Evolutionary conservation across 768 basidiomycete species (phyloP).

Genomic region (Rhizopogon salebrosus): DNA sequence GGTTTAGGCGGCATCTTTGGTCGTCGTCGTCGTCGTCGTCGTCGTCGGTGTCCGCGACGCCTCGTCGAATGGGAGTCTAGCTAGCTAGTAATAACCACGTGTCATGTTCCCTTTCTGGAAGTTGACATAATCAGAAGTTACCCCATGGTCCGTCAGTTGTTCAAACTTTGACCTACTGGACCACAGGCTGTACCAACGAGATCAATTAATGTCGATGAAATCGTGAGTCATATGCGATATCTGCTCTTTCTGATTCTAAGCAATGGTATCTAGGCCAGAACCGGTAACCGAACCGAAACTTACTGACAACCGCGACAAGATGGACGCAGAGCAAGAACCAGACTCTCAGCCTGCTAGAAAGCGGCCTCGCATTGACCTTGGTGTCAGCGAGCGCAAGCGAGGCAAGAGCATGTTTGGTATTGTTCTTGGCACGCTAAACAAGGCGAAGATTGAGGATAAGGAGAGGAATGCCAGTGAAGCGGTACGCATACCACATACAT

Average conservation of each 20-base stretch:
- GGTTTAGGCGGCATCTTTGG: constrained; percentile 18
- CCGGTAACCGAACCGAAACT: constrained; percentile 4
- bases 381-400: constrained; percentile 67
- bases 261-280: constrained; percentile 1
- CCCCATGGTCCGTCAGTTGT: not conserved
- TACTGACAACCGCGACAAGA: constrained; percentile 29
- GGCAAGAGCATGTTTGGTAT: constrained; percentile 88
- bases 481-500: constrained; percentile 34
- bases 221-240: not conserved
- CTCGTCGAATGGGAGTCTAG: no score
- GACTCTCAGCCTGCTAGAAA: constrained; percentile 52
- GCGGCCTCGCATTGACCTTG: constrained; percentile 71
- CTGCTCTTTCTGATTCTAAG: not conserved
- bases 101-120: not conserved
- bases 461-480: constrained; percentile 83
- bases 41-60: not conserved
- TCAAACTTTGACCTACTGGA: not conserved
- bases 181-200: not conserved
- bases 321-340: constrained; percentile 29
- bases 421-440: constrained; percentile 76
- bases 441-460: constrained; percentile 84
- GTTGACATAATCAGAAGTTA: not conserved
- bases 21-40: not conserved
- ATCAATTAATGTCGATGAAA: not conserved
- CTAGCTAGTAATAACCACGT: not conserved